Percentiles rank a stretch among this genome's conserved stretches.
These are phyloP conservation scores for Syzygium aromaticum DNA, from an alignment of 345 rosid species.

Conservation along the genomic window DNA sequence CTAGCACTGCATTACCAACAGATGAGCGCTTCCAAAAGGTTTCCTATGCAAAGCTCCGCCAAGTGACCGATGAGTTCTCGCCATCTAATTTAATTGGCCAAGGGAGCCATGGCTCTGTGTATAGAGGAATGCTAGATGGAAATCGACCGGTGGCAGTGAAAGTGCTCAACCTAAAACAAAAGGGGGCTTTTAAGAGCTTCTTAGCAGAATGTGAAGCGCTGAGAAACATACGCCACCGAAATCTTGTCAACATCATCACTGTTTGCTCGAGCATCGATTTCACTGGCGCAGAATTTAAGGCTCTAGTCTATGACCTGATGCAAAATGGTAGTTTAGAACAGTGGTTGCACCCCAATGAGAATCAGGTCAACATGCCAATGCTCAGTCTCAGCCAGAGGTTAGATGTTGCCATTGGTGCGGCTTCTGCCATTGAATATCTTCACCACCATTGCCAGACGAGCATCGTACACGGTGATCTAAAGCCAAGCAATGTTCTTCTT, in stretches of 20 bases:
- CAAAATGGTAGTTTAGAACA: too few relatives aligned
- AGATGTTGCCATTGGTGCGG: not conserved
- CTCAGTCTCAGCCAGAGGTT: fast-evolving
- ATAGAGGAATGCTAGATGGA: not conserved
- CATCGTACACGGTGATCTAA: not conserved
- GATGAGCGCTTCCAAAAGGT: not conserved
- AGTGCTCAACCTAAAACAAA: not conserved
- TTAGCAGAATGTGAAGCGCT: not conserved
- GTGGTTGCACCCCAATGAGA: too few relatives aligned
- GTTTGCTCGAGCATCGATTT: too few relatives aligned
- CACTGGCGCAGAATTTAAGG: too few relatives aligned
- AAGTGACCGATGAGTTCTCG: not conserved
- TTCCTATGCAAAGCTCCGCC: not conserved
- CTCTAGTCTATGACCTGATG: too few relatives aligned
- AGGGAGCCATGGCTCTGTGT: not conserved
- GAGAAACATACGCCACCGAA: too few relatives aligned
- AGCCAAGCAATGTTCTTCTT: not conserved
- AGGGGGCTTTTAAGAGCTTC: not conserved
- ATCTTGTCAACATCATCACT: too few relatives aligned
- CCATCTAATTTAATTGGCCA: not conserved
- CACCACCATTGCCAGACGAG: not conserved
- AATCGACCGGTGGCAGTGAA: not conserved
- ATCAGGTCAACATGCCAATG: too few relatives aligned
- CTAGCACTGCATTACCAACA: fast-evolving
- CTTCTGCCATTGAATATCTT: not conserved